Conservation (phyloP, 1,284 basidiomycete genomes). For the Ustilago crameri region DNA sequence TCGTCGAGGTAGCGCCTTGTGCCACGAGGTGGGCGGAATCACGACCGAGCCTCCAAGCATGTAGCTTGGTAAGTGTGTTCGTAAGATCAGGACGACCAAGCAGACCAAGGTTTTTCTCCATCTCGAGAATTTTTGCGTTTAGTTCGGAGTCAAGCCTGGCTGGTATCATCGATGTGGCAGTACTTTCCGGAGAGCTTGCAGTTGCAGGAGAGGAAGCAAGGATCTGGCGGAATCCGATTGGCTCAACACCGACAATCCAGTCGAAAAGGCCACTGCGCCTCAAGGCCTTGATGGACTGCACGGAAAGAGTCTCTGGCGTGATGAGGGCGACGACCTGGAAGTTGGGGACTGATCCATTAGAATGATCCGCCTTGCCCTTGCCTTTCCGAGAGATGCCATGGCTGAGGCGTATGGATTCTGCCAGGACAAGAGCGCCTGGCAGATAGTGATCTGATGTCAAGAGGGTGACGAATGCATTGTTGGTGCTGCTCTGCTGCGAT, state of each 20-base stretch:
- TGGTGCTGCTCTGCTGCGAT: constrained; percentile 16
- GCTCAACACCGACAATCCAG: constrained; percentile 83
- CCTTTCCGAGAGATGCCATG: constrained; percentile 36
- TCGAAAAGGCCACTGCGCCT: constrained; percentile 78
- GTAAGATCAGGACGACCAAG: constrained; percentile 94
- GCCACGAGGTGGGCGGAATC: constrained; percentile 32
- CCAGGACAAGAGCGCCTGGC: constrained; percentile 87
- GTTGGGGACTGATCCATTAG: background rate
- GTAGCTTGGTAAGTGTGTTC: constrained; percentile 87
- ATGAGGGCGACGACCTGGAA: constrained; percentile 86
- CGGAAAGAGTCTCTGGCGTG: constrained; percentile 89
- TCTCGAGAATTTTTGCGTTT: constrained; percentile 59
- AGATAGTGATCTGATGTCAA: constrained; percentile 90
- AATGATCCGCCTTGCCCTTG: constrained; percentile 6
- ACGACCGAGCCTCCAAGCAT: constrained; percentile 82
- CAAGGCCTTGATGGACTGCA: constrained; percentile 83
- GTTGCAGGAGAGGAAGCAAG: constrained; percentile 15
- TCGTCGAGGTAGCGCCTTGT: constrained; percentile 6
- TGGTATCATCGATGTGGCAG: background rate
- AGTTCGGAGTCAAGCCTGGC: constrained; percentile 31
- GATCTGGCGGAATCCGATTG: constrained; percentile 65
- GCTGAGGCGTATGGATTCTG: constrained; percentile 75
- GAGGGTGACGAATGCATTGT: constrained; percentile 75
- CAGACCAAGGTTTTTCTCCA: constrained; percentile 76
- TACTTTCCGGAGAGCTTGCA: background rate